These are phyloP conservation scores for Hymenoscyphus fructigenus DNA, from an alignment of 2,329 filamentous ascomycete genomes.

Conservation along the genomic window DNA sequence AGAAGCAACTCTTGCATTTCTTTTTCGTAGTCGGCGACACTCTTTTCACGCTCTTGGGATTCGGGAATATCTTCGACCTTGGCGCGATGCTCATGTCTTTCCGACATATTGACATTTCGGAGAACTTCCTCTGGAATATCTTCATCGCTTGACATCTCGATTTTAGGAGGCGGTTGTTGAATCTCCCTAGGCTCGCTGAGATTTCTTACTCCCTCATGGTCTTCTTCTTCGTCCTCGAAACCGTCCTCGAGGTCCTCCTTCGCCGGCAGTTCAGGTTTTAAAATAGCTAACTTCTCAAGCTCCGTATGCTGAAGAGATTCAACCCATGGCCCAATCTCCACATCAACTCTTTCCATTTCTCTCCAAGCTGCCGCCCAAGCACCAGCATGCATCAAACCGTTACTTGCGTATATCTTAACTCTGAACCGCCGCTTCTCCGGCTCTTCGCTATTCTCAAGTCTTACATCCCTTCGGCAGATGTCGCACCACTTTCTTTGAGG, in stretches of 20 bases:
- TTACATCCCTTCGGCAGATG: conserved; percentile 35
- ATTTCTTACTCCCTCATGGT: conserved; percentile 12
- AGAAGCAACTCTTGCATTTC: conserved; percentile 39
- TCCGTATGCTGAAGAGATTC: conserved; percentile 57
- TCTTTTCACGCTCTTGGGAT: conserved; percentile 6
- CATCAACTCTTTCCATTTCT: conserved; percentile 98
- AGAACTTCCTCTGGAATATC: not conserved
- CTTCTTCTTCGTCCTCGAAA: conserved; percentile 22
- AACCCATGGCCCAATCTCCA: conserved; percentile 79
- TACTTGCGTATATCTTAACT: conserved; percentile 90
- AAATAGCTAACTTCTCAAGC: conserved; percentile 52
- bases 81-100: not conserved
- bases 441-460: conserved; percentile 29
- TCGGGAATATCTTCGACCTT: conserved; percentile 4
- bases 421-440: conserved; percentile 54
- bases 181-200: conserved; percentile 1
- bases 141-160: not conserved
- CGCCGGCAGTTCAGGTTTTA: conserved; percentile 10
- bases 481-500: conserved; percentile 35
- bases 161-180: not conserved
- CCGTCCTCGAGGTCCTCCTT: conserved; percentile 22
- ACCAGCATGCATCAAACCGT: conserved; percentile 86
- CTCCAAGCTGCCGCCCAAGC: conserved; percentile 94
- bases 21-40: conserved; percentile 45
- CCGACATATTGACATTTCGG: not conserved